Percentiles rank a stretch among this genome's conserved stretches.
phyloP scores from a whole-genome alignment of 495 filamentous ascomycete genomes.

The Ramalina peruviana region DNA sequence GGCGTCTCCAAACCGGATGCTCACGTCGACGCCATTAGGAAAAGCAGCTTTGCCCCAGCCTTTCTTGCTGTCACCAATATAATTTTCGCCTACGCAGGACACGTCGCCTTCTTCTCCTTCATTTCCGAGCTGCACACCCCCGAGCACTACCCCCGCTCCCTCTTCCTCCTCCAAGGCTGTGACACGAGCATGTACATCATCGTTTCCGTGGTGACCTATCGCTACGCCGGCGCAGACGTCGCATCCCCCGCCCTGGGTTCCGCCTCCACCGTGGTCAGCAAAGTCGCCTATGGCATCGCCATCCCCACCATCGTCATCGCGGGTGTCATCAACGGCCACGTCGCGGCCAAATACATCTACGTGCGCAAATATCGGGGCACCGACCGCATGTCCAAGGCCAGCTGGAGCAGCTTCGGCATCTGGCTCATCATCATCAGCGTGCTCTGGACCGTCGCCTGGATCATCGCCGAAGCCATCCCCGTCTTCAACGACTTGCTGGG shows the following conservation, averaged over 20 bases:
- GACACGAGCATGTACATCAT: slow-evolving; percentile 50
- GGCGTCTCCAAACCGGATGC: slow-evolving; percentile 27
- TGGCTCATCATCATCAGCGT: slow-evolving; percentile 46
- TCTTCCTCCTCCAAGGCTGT: slow-evolving; percentile 47
- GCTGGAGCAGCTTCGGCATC: slow-evolving; percentile 30
- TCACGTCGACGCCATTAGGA: slow-evolving; percentile 10
- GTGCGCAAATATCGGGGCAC: slow-evolving; percentile 43
- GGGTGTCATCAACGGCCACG: slow-evolving; percentile 58
- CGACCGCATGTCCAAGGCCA: slow-evolving; percentile 44
- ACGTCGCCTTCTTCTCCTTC: slow-evolving; percentile 64
- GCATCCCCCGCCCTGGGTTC: slow-evolving; percentile 54
- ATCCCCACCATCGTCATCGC: slow-evolving; percentile 49
- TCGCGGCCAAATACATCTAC: slow-evolving; percentile 51
- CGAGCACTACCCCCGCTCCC: slow-evolving; percentile 49
- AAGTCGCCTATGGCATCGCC: slow-evolving; percentile 67
- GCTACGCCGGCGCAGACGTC: slow-evolving; percentile 56
- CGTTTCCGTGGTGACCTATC: slow-evolving; percentile 43
- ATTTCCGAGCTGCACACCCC: slow-evolving; percentile 66
- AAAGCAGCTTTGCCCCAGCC: slow-evolving; percentile 15
- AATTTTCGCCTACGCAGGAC: slow-evolving; percentile 37
- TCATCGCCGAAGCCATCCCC: slow-evolving; percentile 59
- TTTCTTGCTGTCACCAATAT: slow-evolving; percentile 34
- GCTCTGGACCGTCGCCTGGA: slow-evolving; percentile 53
- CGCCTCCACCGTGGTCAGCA: slow-evolving; percentile 44
- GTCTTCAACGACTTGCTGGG: slow-evolving; percentile 54